A percentile compares a stretch with the other conserved stretches of the same genome.
Evolutionary conservation across 805 yeast genomes (phyloP).

Genomic region (Babjeviella inositovora): DNA sequence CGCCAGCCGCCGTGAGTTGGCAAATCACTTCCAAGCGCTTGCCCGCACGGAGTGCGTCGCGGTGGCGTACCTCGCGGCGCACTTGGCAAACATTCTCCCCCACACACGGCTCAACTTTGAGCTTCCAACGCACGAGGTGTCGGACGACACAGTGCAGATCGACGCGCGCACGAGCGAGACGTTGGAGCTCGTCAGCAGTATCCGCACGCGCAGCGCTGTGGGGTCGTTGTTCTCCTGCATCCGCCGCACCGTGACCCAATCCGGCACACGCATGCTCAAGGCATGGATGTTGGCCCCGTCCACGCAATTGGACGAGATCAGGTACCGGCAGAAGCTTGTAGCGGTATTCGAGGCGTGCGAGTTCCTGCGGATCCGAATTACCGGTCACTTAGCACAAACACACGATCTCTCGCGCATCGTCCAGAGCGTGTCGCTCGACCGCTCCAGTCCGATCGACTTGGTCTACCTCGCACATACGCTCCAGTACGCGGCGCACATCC

Average conservation of each 20-base stretch:
- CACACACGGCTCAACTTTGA: constrained; percentile 46
- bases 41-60: too few relatives aligned
- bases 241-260: constrained; percentile 58
- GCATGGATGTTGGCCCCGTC: constrained; percentile 80
- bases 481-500: too few relatives aligned
- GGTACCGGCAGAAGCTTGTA: constrained; percentile 36
- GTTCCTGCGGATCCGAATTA: too few relatives aligned
- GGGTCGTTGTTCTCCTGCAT: constrained; percentile 66
- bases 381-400: too few relatives aligned
- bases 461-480: too few relatives aligned
- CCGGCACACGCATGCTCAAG: constrained; percentile 68
- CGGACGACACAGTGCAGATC: constrained; percentile 47
- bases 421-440: too few relatives aligned
- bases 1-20: too few relatives aligned
- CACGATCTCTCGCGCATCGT: too few relatives aligned
- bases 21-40: too few relatives aligned
- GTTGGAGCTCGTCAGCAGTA: constrained; percentile 49
- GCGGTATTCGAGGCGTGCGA: constrained; percentile 6
- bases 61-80: too few relatives aligned
- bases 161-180: constrained; percentile 71
- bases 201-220: constrained; percentile 33
- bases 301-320: constrained; percentile 37
- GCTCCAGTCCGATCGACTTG: too few relatives aligned
- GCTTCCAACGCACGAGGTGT: constrained; percentile 42
- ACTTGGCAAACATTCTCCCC: too few relatives aligned